Evolutionary conservation across 495 filamentous ascomycete species (phyloP).

Genomic region (Hypoxylon crocopeplum): DNA sequence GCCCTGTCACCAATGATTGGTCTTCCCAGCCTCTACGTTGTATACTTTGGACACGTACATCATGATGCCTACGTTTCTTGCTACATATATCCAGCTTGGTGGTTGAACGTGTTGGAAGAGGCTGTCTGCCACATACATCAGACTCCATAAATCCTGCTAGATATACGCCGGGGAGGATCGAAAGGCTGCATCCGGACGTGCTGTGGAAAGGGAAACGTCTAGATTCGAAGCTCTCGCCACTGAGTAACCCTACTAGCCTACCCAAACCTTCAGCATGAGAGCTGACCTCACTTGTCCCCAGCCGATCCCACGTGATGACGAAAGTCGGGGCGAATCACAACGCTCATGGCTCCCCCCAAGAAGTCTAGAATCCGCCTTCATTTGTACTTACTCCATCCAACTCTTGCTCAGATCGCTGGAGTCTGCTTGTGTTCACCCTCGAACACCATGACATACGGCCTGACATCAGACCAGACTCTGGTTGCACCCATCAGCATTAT

Average conservation of each 20-base stretch:
- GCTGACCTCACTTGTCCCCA: conserved; percentile 31
- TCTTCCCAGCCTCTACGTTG: not conserved
- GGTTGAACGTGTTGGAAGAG: conserved; percentile 8
- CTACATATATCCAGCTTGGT: no score
- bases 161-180: conserved; percentile 13
- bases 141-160: conserved; percentile 19
- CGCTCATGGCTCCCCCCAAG: conserved; percentile 6
- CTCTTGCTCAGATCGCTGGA: not conserved
- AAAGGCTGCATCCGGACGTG: conserved; percentile 19
- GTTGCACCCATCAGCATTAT: conserved; percentile 1
- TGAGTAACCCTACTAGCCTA: not conserved
- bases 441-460: conserved; percentile 24
- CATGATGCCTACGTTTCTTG: no score
- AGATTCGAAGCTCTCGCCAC: conserved; percentile 29
- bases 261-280: conserved; percentile 9
- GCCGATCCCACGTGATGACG: conserved; percentile 37
- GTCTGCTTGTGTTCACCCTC: conserved; percentile 13
- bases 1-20: no score
- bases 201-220: conserved; percentile 3
- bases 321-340: conserved; percentile 29
- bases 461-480: conserved; percentile 32
- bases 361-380: not conserved
- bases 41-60: no score
- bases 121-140: conserved; percentile 17
- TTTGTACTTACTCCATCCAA: conserved; percentile 2